Base-by-base conservation (phyloP, 371 early-diverging fungal genomes). In the Conidiobolus incongruus region DNA sequence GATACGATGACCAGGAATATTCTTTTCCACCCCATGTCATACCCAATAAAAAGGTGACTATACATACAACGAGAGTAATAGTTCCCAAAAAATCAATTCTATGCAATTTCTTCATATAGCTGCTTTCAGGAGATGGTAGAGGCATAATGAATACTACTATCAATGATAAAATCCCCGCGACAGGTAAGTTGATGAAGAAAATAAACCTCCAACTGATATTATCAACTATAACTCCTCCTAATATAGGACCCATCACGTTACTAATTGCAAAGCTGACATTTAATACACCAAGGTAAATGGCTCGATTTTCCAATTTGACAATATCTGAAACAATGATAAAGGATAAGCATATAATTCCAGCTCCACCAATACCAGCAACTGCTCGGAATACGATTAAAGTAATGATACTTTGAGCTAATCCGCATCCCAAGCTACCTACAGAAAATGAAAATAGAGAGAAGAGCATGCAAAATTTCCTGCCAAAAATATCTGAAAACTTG, bases 261-360 rank as follows among this genome's bases (percentile, higher is more conserved):
- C 77, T 68, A 16, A 76, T 37, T 24, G 53, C 56, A 52, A 59
- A 70, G 35, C 53, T 53, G 13, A 51, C 58, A 0, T 63, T 68
- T 35, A 69, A 46, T 15, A 64, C 50, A 63, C 63, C n/a, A 13
- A 62, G 57, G 53, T 65, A 72, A 39, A 46, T 52, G 35, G 62
- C 49, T 31, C 62, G 52, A 33, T 62, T 60, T 26, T 56, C 45
- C 16, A 62, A 51, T 3, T 58, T 54, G 26, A 64, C 63, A 31
- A 68, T 26, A 41, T 69, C 60, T 11, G 83, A 66, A 37, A 87
- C 71, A 44, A 84, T 72, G 44, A 87, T 77, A 42, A 76, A n/a
- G n/a, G 63, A 17, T 66, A 64, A 22, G 78, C 64, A 52, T 33
- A 74, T 50, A 15, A 86, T 52, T 0, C 90, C 90, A 1, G 79